Evolutionary conservation across 2,329 filamentous ascomycete genomes (phyloP), one percentile per base, ranked within the genome.

Genomic region (Fusarium tuaranense): DNA sequence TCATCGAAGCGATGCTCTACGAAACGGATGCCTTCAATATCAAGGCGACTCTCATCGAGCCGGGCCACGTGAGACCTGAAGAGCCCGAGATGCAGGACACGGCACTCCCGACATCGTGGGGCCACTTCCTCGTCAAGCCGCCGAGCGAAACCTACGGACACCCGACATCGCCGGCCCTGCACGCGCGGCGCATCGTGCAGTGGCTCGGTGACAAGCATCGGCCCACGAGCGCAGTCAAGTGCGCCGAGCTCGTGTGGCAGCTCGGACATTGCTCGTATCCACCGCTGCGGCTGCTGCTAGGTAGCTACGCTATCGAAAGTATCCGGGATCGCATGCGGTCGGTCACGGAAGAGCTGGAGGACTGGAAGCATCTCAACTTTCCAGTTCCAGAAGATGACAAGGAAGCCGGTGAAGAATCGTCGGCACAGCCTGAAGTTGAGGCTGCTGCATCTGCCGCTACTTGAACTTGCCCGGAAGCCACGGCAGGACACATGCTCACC

Each of bases 1-100:
- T 99, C 64, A 95, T 98, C 77, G 97, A 99, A 83, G 95, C 94
- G 18, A 96, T 99, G 94, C 88, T 98, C 18, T 98, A 98, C 83
- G 97, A 99, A 82, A 92, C 97, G 41, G 95, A 98, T 75, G 83
- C 86, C 0, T 98, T 97, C 84, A 96, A 97, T 80, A 93, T 98
- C 82, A 98, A 97, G 83, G 94, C 94, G 0, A 98, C 96, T 3
- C 88, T 99, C 7, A 95, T 98, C 1, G 95, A 98, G 79, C 95
- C 96, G 1, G 95, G 95, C 0, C 90, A 98, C 74, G 93, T 98
- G 73, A 89, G 95, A 7, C 89, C 95, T 7, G 96, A 98, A 82
- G 95, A 98, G 79, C 90, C 91, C 16, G 90, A 92, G 64, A 86
- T 84, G 7, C 79, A 80, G 30, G 80, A 82, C 68, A 87, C 84